A percentile compares a stretch with the other conserved stretches of the same genome.
These are phyloP conservation scores for Terfezia claveryi DNA, from an alignment of 495 filamentous ascomycete species.

Conservation along the genomic window DNA sequence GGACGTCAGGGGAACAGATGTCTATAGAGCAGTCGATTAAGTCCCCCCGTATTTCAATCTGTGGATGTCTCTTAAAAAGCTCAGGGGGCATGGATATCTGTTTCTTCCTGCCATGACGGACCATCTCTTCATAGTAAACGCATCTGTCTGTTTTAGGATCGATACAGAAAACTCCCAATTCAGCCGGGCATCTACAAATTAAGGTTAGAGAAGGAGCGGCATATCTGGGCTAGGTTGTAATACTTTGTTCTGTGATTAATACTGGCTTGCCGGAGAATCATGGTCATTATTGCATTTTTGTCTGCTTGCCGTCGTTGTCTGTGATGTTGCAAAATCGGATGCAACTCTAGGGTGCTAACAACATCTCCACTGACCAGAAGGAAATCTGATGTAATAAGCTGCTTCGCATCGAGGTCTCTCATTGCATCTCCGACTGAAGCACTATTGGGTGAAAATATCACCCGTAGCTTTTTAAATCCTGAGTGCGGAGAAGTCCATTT, in stretches of 20 bases:
- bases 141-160: constrained; percentile 63
- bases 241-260: constrained; percentile 46
- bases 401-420: constrained; percentile 73
- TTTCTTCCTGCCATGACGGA: constrained; percentile 26
- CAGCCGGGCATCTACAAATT: constrained; percentile 28
- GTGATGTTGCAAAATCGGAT: constrained; percentile 54
- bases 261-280: constrained; percentile 68
- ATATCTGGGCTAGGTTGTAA: background rate
- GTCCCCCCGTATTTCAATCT: constrained; percentile 65
- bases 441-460: constrained; percentile 67
- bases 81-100: constrained; percentile 54
- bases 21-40: constrained; percentile 90
- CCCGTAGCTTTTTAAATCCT: constrained; percentile 64
- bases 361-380: constrained; percentile 82
- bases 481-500: constrained; percentile 49
- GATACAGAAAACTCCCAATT: constrained; percentile 65
- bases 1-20: constrained; percentile 88
- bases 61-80: constrained; percentile 35
- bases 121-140: constrained; percentile 74
- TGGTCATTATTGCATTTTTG: constrained; percentile 96
- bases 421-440: constrained; percentile 81
- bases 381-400: constrained; percentile 75
- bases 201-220: background rate
- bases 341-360: constrained; percentile 74
- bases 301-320: constrained; percentile 58